Percentiles rank a stretch among this genome's conserved stretches.
Conservation (phyloP, 2,329 filamentous ascomycete species). For the Dryadomyces quercivorus region DNA sequence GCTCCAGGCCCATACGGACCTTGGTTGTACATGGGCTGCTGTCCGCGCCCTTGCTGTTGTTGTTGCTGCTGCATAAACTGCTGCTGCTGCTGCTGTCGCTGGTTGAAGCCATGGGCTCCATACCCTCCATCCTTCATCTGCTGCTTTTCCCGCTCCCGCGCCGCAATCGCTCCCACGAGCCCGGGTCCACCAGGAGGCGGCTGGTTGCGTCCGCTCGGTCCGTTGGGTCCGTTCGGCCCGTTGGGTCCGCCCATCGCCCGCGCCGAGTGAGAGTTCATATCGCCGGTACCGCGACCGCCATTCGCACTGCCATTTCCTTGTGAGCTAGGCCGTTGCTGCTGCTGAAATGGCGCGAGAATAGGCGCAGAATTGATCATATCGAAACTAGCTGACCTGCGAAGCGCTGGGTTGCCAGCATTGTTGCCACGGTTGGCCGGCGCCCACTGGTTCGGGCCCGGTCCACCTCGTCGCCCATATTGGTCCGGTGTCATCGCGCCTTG, state of each 20-base stretch:
- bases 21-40: conserved; percentile 6
- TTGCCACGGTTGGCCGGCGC: conserved; percentile 36
- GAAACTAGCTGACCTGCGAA: conserved; percentile 27
- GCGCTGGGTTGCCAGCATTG: conserved; percentile 30
- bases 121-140: conserved; percentile 59
- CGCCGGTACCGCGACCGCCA: conserved; percentile 72
- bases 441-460: conserved; percentile 38
- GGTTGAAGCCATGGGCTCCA: conserved; percentile 58
- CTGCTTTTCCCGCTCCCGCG: conserved; percentile 65
- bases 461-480: conserved; percentile 43
- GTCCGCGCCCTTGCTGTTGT: conserved; percentile 10
- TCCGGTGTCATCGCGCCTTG: conserved; percentile 51
- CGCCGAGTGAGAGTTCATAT: too few relatives aligned
- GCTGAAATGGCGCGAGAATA: conserved; percentile 14
- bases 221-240: conserved; percentile 63
- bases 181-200: conserved; percentile 42
- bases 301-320: conserved; percentile 44
- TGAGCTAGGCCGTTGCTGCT: conserved; percentile 39
- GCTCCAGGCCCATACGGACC: conserved; percentile 9
- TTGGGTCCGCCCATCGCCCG: too few relatives aligned
- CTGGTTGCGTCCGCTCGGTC: conserved; percentile 44
- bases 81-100: conserved; percentile 29
- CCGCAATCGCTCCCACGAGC: conserved; percentile 68
- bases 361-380: conserved; percentile 21
- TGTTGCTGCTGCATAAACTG: conserved; percentile 4